These are phyloP conservation scores for Diaporthe batatas DNA, from an alignment of 2,329 filamentous ascomycete genomes.

Conservation along the genomic window DNA sequence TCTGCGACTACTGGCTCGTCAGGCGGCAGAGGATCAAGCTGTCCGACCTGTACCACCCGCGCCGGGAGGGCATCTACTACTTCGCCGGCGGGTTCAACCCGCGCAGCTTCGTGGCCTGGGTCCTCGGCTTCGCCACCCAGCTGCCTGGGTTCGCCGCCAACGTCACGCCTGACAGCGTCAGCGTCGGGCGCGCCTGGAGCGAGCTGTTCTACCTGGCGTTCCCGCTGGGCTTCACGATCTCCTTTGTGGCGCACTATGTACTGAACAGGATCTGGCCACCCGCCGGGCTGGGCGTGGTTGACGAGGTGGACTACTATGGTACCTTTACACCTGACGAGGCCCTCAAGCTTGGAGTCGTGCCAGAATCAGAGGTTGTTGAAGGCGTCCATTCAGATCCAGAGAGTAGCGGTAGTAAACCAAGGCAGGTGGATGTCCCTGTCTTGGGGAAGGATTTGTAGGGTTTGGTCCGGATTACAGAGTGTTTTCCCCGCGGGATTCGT, in stretches of 20 bases:
- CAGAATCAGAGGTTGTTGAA: constrained; percentile 31
- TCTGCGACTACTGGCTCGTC: constrained; percentile 41
- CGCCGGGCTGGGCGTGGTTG: constrained; percentile 15
- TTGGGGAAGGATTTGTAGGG: not conserved
- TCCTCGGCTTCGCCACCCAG: constrained; percentile 40
- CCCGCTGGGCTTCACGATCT: constrained; percentile 38
- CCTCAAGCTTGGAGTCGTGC: constrained; percentile 29
- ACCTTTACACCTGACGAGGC: constrained; percentile 36
- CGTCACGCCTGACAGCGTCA: constrained; percentile 30
- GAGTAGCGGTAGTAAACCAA: not conserved
- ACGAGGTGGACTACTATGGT: constrained; percentile 34
- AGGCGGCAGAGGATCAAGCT: constrained; percentile 40
- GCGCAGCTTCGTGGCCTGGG: constrained; percentile 40
- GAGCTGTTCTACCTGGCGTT: constrained; percentile 40
- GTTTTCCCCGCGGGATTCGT: not conserved
- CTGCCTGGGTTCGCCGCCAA: constrained; percentile 40
- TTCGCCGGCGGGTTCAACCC: constrained; percentile 41
- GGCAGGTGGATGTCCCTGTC: constrained; percentile 15
- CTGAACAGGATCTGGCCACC: constrained; percentile 36
- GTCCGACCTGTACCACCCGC: constrained; percentile 40
- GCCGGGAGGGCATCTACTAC: constrained; percentile 40
- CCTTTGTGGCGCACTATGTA: constrained; percentile 36
- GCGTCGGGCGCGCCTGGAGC: constrained; percentile 33
- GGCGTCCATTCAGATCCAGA: constrained; percentile 27
- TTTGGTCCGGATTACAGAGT: not conserved